A percentile compares a stretch with the other conserved stretches of the same genome.
phyloP scores from a whole-genome alignment of 306 rosid species.

The Dicorynia guianensis region DNA sequence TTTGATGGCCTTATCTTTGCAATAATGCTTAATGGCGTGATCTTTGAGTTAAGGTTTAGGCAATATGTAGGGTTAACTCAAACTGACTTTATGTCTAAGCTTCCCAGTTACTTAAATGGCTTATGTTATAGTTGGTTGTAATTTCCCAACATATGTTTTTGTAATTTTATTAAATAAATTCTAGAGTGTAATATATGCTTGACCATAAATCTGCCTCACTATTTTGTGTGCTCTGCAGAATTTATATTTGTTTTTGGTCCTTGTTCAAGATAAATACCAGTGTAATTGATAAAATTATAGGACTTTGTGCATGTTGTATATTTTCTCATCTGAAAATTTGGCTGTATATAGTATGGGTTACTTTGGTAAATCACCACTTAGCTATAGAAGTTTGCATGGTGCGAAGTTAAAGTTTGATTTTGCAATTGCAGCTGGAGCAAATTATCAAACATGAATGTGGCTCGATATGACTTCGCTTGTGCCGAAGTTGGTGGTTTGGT shows the following conservation, averaged over 20 bases:
- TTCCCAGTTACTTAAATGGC: neutral
- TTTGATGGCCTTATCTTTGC: neutral
- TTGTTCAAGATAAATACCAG: neutral
- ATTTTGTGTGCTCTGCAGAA: neutral
- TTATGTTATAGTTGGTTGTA: neutral
- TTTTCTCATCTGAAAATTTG: neutral
- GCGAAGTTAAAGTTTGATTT: constrained; percentile 1
- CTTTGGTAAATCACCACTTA: neutral
- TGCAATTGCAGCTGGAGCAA: constrained; percentile 80
- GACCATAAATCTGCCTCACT: neutral
- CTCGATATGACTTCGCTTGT: constrained; percentile 88
- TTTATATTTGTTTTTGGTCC: neutral
- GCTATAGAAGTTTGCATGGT: neutral
- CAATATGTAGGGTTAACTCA: neutral
- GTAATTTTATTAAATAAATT: neutral
- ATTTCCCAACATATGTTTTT: neutral
- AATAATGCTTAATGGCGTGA: neutral
- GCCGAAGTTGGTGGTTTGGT: constrained; percentile 83
- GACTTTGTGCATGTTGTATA: neutral
- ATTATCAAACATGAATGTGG: constrained; percentile 75
- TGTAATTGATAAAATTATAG: constrained; percentile 4
- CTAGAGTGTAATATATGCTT: constrained; percentile 1
- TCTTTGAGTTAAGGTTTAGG: neutral
- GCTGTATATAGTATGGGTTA: neutral
- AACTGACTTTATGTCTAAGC: neutral